Conservation (phyloP, 768 basidiomycete species). For the Cystobasidium onofrii region DNA sequence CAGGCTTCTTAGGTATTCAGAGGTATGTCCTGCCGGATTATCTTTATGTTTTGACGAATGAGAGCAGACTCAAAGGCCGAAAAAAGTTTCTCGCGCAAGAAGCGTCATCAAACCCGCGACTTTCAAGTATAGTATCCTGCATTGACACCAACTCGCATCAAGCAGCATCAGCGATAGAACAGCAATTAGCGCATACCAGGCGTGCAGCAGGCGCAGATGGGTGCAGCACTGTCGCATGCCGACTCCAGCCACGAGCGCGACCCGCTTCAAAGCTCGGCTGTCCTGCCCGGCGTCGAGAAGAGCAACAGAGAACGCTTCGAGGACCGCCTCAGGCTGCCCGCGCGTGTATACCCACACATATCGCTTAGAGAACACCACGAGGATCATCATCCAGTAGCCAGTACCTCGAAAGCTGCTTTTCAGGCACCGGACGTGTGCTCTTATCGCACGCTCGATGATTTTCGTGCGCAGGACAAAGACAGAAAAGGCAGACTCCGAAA, state of each 20-base stretch:
- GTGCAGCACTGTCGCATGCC: neutral
- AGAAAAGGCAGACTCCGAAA: slow-evolving; percentile 14
- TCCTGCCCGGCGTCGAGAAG: neutral
- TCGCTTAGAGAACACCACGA: neutral
- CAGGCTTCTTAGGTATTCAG: too few species aligned
- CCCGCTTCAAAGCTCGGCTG: neutral
- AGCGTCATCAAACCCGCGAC: too few species aligned
- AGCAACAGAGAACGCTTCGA: slow-evolving; percentile 14
- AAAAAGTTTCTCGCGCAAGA: neutral
- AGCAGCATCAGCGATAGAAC: neutral
- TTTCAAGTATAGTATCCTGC: neutral
- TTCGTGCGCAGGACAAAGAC: slow-evolving; percentile 21
- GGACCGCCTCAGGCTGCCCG: neutral
- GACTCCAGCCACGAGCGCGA: neutral
- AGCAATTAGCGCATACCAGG: neutral
- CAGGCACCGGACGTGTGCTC: neutral
- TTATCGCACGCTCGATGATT: slow-evolving; percentile 7
- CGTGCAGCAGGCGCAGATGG: neutral
- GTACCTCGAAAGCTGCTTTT: slow-evolving; percentile 7
- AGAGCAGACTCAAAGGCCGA: neutral
- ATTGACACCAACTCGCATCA: neutral
- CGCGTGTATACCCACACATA: slow-evolving; percentile 3
- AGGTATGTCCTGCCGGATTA: too few species aligned
- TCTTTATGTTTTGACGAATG: neutral
- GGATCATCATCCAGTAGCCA: slow-evolving; percentile 7